phyloP scores from a whole-genome alignment of 1,284 basidiomycete genomes.

The Ustilago nuda region DNA sequence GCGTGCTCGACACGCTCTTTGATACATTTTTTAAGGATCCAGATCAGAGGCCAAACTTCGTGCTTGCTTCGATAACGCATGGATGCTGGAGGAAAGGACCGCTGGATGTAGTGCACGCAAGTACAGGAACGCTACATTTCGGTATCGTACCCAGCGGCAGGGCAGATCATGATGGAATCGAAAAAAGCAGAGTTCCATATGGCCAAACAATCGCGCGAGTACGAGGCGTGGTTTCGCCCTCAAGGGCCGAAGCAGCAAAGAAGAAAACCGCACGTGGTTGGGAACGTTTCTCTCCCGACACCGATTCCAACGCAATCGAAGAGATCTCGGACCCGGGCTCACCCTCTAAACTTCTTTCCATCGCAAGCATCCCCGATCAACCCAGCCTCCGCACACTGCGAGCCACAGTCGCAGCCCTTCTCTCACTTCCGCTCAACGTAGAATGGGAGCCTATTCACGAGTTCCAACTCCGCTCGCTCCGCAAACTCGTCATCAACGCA shows the following conservation, averaged over 20 bases:
- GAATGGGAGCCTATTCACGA: slow-evolving; percentile 79
- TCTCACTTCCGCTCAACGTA: slow-evolving; percentile 62
- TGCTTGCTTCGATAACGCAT: slow-evolving; percentile 86
- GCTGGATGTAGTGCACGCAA: slow-evolving; percentile 80
- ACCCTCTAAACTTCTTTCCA: slow-evolving; percentile 40
- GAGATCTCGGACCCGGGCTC: slow-evolving; percentile 22
- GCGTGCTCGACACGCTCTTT: slow-evolving; percentile 84
- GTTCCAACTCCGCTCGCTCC: slow-evolving; percentile 79
- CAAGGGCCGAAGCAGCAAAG: not conserved
- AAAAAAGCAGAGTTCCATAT: slow-evolving; percentile 22
- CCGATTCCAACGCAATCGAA: slow-evolving; percentile 6
- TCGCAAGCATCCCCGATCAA: slow-evolving; percentile 52
- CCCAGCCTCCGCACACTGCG: slow-evolving; percentile 49
- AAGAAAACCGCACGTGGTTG: slow-evolving; percentile 26
- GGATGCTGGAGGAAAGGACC: slow-evolving; percentile 74
- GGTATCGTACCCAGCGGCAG: slow-evolving; percentile 79
- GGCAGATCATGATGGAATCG: slow-evolving; percentile 25
- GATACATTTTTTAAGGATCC: slow-evolving; percentile 80
- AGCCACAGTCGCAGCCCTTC: slow-evolving; percentile 55
- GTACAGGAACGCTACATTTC: slow-evolving; percentile 79
- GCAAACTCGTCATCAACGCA: slow-evolving; percentile 86
- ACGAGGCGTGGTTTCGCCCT: slow-evolving; percentile 2
- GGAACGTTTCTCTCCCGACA: slow-evolving; percentile 38
- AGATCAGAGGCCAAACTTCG: slow-evolving; percentile 81
- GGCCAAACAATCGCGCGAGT: slow-evolving; percentile 29